Base-by-base conservation (phyloP, 106 monocot genomes). In the Phalaenopsis equestris region DNA sequence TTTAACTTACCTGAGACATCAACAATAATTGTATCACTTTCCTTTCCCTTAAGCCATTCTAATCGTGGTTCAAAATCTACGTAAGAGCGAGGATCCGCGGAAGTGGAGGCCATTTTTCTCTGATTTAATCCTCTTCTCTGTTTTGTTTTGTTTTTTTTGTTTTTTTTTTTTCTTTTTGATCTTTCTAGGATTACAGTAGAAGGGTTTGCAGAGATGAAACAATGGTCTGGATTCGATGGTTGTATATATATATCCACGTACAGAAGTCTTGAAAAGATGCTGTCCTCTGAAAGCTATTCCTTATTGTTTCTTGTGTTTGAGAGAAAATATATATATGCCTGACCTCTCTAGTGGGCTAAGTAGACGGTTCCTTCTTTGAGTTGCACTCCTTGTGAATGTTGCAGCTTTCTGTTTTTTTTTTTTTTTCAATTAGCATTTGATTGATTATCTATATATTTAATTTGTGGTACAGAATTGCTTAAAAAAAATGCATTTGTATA, bases 11-110 rank as follows among this genome's bases (percentile, higher is more conserved):
- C 80, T 19, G 80, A 24, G 24, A 70, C 70, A 38, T 80, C 80
- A 12, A 80, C 17, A n/a, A 80, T 48, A 45, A 80, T 21, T 18
- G 80, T 80, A 18, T 80, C 72, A 5, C 47, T 37, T 11, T 80
- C 80, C 15, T 80, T 39, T 48, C 68, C 47, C 16, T 80, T 67
- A 11, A 80, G 37, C 80, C 80, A 72, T 47, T 72, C 68, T 16
- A 67, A n/a, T 4, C 68, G 68, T 30, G 80, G 80, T 37, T 68
- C 72, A 49, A 80, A 67, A 70, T 80, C 80, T 24, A 70, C 70
- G 43, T 80, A 80, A 47, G 72, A 72, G 37, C 80, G 80, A 52
- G 80, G 80, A 0, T 72, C 70, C 12, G 72, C 6, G 1, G 77
- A 74, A 18, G 19, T 74, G 43, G 74, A 74, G 8, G 42, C 74